Percentiles rank a stretch among this genome's conserved stretches.
Evolutionary conservation across 768 basidiomycete species (phyloP).

Genomic region (Calocybe indica): DNA sequence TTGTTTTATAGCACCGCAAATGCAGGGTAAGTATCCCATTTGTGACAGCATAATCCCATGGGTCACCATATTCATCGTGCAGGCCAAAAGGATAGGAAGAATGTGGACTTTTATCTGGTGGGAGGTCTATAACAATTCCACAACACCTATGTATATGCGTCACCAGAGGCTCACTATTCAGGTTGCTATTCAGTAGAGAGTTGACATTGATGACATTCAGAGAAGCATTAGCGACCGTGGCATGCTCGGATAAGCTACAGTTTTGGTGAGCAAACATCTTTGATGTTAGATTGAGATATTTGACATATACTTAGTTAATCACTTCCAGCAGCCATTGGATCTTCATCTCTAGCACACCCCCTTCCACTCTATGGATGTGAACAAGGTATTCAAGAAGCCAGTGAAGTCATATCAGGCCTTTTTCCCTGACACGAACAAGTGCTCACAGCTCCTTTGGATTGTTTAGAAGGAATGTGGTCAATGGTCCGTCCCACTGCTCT

Average conservation of each 20-base stretch:
- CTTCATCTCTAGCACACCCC: constrained; percentile 2
- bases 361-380: background rate
- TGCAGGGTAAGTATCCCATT: background rate
- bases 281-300: background rate
- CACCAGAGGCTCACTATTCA: background rate
- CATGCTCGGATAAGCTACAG: background rate
- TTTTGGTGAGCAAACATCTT: background rate
- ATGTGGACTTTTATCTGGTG: constrained; percentile 2
- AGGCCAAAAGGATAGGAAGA: constrained; percentile 10
- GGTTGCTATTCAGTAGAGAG: background rate
- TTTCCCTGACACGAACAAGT: background rate
- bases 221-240: background rate
- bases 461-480: background rate
- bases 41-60: constrained; percentile 5
- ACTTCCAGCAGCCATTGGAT: background rate
- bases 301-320: background rate
- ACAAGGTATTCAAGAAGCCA: constrained; percentile 1
- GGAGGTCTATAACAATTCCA: constrained; percentile 5
- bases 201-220: background rate
- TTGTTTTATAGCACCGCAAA: background rate
- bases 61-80: constrained; percentile 1
- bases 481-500: background rate
- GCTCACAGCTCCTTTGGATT: background rate
- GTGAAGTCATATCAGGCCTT: background rate
- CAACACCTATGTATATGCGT: background rate